Conservation (phyloP, 1,284 basidiomycete genomes). For the Coniophora puteana region DNA sequence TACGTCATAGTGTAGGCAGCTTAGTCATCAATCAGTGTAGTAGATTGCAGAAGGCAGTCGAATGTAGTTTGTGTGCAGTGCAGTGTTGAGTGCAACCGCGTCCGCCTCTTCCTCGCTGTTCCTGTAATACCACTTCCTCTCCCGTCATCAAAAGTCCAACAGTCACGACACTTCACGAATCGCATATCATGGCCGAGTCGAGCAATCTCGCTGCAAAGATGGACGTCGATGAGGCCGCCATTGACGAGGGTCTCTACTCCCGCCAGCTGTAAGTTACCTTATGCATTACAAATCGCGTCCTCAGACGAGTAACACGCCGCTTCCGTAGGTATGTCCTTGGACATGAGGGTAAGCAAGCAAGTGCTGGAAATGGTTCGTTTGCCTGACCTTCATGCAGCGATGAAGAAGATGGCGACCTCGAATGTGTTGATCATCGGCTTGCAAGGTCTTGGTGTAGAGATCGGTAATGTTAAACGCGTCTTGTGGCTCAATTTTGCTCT, state of each 20-base stretch:
- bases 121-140: too few species aligned
- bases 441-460: constrained; percentile 94
- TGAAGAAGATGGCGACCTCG: constrained; percentile 98
- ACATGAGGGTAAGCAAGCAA: constrained; percentile 72
- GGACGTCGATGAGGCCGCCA: constrained; percentile 81
- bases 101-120: too few species aligned
- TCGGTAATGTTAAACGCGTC: constrained; percentile 54
- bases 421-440: constrained; percentile 95
- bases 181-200: constrained; percentile 46
- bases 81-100: too few species aligned
- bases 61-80: too few species aligned
- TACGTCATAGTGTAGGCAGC: too few species aligned
- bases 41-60: too few species aligned
- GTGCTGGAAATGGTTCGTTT: constrained; percentile 3
- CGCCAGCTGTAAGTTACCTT: constrained; percentile 80
- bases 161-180: too few species aligned
- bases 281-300: constrained; percentile 12
- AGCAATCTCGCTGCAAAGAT: constrained; percentile 55
- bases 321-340: constrained; percentile 85
- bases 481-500: constrained; percentile 3
- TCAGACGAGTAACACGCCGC: constrained; percentile 19
- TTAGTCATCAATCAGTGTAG: too few species aligned
- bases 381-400: constrained; percentile 52
- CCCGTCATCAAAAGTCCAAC: too few species aligned
- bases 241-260: constrained; percentile 93